A percentile compares a stretch with the other conserved stretches of the same genome.
Conservation (phyloP, 768 basidiomycete species). For the Leccinum imitatum region DNA sequence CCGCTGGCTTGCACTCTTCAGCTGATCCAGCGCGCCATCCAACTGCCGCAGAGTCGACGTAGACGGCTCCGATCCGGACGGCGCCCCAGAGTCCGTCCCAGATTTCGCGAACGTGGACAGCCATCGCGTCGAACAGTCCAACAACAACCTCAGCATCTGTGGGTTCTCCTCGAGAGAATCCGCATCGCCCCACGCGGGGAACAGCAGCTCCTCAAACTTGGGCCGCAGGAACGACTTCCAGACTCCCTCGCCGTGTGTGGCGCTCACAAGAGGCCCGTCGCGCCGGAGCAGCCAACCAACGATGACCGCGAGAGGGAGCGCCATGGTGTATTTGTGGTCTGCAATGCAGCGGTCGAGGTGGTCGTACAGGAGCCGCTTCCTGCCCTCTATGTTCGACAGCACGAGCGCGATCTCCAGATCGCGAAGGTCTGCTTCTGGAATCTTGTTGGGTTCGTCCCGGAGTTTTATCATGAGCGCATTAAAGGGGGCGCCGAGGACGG, state of each 20-base stretch:
- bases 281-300: constrained; percentile 9
- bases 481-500: constrained; percentile 4
- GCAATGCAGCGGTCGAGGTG: constrained; percentile 5
- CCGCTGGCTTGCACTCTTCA: not conserved
- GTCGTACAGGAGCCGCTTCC: not conserved
- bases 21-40: not conserved
- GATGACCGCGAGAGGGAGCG: constrained; percentile 1
- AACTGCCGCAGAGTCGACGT: not conserved
- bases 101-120: not conserved
- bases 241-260: not conserved
- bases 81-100: not conserved
- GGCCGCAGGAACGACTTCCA: constrained; percentile 3
- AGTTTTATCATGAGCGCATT: constrained; percentile 1
- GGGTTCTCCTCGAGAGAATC: not conserved
- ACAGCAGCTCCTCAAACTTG: constrained; percentile 1
- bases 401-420: constrained; percentile 9
- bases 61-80: not conserved
- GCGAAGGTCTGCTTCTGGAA: constrained; percentile 6
- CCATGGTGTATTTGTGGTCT: not conserved
- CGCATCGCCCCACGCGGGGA: constrained; percentile 4
- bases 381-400: not conserved
- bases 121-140: constrained; percentile 11
- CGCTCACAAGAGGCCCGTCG: not conserved
- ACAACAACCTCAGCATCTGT: too few relatives aligned
- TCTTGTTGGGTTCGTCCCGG: not conserved